Percentiles rank a stretch among this genome's conserved stretches.
Conservation (phyloP, 805 yeast species). For the Wilhelminamyces savonicus region DNA sequence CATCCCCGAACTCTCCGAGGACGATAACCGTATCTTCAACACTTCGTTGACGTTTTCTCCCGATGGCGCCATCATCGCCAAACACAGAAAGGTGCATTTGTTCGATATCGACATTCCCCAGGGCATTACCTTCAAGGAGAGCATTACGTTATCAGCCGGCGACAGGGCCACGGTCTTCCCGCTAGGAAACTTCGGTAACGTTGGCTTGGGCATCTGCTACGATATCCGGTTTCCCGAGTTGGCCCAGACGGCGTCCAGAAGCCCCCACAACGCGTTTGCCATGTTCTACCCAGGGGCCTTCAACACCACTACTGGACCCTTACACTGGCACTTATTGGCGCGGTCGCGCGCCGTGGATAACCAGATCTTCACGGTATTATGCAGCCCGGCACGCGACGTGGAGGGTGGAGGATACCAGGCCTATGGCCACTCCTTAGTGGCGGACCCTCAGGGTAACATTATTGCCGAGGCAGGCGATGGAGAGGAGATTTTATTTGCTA, state of each 20-base stretch:
- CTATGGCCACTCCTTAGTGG: slow-evolving; percentile 62
- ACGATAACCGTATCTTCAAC: slow-evolving; percentile 49
- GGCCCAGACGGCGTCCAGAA: slow-evolving; percentile 62
- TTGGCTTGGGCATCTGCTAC: slow-evolving; percentile 80
- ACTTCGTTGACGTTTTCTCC: slow-evolving; percentile 70
- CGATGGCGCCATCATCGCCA: slow-evolving; percentile 70
- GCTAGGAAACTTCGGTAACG: slow-evolving; percentile 37
- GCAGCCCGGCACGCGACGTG: slow-evolving; percentile 18
- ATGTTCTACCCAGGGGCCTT: slow-evolving; percentile 83
- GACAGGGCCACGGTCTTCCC: slow-evolving; percentile 73
- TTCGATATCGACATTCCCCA: slow-evolving; percentile 92
- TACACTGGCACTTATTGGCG: slow-evolving; percentile 76
- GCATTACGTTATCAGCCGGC: slow-evolving; percentile 71
- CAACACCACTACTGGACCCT: slow-evolving; percentile 78
- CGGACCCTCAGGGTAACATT: slow-evolving; percentile 55
- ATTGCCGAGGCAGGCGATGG: slow-evolving; percentile 71
- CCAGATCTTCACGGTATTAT: slow-evolving; percentile 46
- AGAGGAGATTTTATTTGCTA: slow-evolving; percentile 72
- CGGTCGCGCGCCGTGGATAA: slow-evolving; percentile 68
- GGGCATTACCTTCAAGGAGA: slow-evolving; percentile 84
- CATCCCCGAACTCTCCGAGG: slow-evolving; percentile 61
- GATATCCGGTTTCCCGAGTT: slow-evolving; percentile 78
- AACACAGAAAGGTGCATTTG: slow-evolving; percentile 85
- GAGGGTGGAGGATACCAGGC: slow-evolving; percentile 56
- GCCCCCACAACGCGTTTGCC: slow-evolving; percentile 56